A percentile compares a stretch with the other conserved stretches of the same genome.
phyloP scores from a whole-genome alignment of 805 yeast genomes.

The Saccharomycopsis fermentans region DNA sequence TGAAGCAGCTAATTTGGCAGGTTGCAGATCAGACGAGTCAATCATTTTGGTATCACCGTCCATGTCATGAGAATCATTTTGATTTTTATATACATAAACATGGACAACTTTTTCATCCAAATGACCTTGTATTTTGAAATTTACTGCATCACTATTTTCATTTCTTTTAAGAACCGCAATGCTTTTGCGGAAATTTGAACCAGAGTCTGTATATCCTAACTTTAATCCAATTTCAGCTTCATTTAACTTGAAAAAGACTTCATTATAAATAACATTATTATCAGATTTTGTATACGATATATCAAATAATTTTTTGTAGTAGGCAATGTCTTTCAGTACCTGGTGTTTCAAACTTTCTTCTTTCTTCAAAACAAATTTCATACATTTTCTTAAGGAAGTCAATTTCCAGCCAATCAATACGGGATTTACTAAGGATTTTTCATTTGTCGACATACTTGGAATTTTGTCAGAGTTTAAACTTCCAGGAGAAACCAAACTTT shows the following conservation, averaged over 20 bases:
- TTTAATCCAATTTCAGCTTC: conserved; percentile 61
- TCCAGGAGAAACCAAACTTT: conserved; percentile 65
- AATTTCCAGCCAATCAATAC: conserved; percentile 79
- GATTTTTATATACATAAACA: conserved; percentile 12
- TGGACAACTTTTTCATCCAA: not conserved
- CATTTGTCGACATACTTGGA: conserved; percentile 21
- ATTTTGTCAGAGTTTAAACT: conserved; percentile 46
- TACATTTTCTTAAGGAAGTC: conserved; percentile 50
- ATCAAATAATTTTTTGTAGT: conserved; percentile 48
- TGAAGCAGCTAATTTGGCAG: not conserved
- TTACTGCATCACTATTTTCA: conserved; percentile 6
- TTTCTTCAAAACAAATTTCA: conserved; percentile 40
- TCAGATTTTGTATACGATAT: conserved; percentile 22
- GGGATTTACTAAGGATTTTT: conserved; percentile 20
- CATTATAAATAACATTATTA: conserved; percentile 30
- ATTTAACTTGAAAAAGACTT: conserved; percentile 52
- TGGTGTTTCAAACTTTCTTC: conserved; percentile 43
- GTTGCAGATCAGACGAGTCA: not conserved
- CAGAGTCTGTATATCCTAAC: conserved; percentile 88
- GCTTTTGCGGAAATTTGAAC: conserved; percentile 43
- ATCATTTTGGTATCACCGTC: not conserved
- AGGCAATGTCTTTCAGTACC: conserved; percentile 48
- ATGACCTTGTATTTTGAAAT: conserved; percentile 18
- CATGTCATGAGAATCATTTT: conserved; percentile 1
- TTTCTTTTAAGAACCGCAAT: conserved; percentile 48